Evolutionary conservation across 495 filamentous ascomycete species (phyloP), one percentile per base, ranked within the genome.

Genomic region (Penicillium angulare): DNA sequence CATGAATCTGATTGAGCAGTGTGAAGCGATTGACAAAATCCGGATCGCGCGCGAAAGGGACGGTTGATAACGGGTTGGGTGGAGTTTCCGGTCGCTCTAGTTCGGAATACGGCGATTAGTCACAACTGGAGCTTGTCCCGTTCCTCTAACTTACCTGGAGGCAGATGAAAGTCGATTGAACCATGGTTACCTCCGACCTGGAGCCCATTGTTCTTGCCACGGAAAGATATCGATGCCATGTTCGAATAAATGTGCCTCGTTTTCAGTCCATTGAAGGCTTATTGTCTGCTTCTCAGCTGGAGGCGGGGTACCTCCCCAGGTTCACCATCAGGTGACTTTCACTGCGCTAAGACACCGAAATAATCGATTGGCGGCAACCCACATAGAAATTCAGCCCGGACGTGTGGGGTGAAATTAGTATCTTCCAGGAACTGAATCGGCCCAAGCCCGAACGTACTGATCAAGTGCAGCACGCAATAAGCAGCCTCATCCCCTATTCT

Each of bases 41-140:
- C 27, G 39, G 52, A 47, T 73, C 64, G 18, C 55, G 62, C 12
- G 43, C 22, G 50, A 69, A 68, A 7, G 65, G 69, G 27, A 71
- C 46, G 12, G 29, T 61, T 22, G 39, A 53, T 17, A 49, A 43
- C 29, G 61, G 58, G 15, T 26, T 16, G 8, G 49, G 54, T 27
- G 53, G 53, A 31, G 49, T 54, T 45, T 62, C 49, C 24, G 45
- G 44, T 47, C 32, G 21, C 33, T 39, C 32, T 24, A 38, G 16
- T 29, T 5, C 5, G 10, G 29, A 4, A 18, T 21, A 16, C 2
- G 4, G 16, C 5, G 3, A 20, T 21, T 21, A 21, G 16, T 38
- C 16, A 35, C 22, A 43, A 20, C 34, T 3, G 31, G 18, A 27
- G 41, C 41, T 24, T 43, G 23, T 43, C 22, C 41, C 24, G 15